Evolutionary conservation across 2,329 filamentous ascomycete genomes (phyloP).

Genomic region (Cryoendolithus antarcticus): DNA sequence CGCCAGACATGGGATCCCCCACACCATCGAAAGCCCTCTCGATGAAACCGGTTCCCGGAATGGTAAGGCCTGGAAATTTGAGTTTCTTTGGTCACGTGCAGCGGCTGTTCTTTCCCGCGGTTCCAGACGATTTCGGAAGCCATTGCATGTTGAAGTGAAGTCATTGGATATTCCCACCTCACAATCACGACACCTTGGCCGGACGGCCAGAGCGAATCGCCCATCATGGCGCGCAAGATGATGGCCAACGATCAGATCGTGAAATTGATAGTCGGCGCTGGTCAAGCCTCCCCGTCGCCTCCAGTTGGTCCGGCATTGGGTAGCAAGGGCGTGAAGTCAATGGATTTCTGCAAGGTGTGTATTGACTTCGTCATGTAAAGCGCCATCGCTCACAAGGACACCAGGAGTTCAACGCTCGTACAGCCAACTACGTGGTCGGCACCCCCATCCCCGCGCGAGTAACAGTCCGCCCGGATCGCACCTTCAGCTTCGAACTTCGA

Average conservation of each 20-base stretch:
- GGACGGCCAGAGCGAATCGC: background rate
- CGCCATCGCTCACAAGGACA: conserved; percentile 3
- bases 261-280: conserved; percentile 94
- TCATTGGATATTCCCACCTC: no score
- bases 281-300: conserved; percentile 86
- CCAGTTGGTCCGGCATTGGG: conserved; percentile 93
- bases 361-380: conserved; percentile 2
- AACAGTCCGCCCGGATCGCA: conserved; percentile 81
- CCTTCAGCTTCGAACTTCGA: conserved; percentile 84
- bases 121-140: no score
- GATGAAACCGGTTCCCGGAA: no score
- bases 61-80: no score
- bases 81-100: no score
- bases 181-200: no score
- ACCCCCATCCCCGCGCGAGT: conserved; percentile 85
- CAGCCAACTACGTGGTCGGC: conserved; percentile 67
- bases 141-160: background rate
- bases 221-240: conserved; percentile 39
- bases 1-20: no score
- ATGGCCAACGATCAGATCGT: conserved; percentile 61
- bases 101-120: no score
- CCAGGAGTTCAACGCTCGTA: conserved; percentile 94
- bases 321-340: conserved; percentile 96
- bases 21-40: no score
- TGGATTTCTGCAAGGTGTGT: conserved; percentile 95